Base-by-base conservation (phyloP, 148 eudicot genomes). In the Camellia granthamiana region DNA sequence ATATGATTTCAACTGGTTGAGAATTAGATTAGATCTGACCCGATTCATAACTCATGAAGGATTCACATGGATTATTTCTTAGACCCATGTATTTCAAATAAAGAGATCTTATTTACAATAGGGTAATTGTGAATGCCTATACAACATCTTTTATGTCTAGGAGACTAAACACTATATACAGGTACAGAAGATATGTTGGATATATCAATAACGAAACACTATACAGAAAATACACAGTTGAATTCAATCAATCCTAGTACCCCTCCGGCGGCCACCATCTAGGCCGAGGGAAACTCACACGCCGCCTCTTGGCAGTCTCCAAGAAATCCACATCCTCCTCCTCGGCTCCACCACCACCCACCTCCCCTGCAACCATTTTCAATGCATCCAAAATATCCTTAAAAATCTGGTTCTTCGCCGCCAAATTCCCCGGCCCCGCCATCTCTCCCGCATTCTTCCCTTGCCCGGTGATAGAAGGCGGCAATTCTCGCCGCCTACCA, bases 231-330 rank as follows among this genome's bases (percentile, higher is more conserved):
- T 66, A 4, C 11, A 61, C 69, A 8, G 38, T 30, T 30, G 38
- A 69, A 38, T 30, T 83, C 1, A 77, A 42, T 78, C 78, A 66
- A 42, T 78, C 78, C 61, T 71, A 84, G 11, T 51, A 70, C 7
- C 66, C 86, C 41, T 64, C 78, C 1, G 58, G 51, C 6, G 84
- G 68, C 86, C 86, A 84, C 81, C 88, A 89, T 63, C 88, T 83
- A 65, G 89, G 83, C 23, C 54, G 68, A 58, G 90, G 93, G 66
- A 90, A 86, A n/a, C 68, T 82, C 84, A 90, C 49, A 49, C 92
- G 89, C 2, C 83, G 81, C 46, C 80, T 82, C 84, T 83, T 92
- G 21, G 84, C 91, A 47, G 85, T 90, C 88, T 92, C 88, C 15
- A 88, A 18, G 64, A 90, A 79, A 79, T 90, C 91, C 46, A 79